A percentile compares a stretch with the other conserved stretches of the same genome.
These are phyloP conservation scores for Pseudoperonospora humuli DNA, from an alignment of 352 stramenopile genomes.

Conservation along the genomic window DNA sequence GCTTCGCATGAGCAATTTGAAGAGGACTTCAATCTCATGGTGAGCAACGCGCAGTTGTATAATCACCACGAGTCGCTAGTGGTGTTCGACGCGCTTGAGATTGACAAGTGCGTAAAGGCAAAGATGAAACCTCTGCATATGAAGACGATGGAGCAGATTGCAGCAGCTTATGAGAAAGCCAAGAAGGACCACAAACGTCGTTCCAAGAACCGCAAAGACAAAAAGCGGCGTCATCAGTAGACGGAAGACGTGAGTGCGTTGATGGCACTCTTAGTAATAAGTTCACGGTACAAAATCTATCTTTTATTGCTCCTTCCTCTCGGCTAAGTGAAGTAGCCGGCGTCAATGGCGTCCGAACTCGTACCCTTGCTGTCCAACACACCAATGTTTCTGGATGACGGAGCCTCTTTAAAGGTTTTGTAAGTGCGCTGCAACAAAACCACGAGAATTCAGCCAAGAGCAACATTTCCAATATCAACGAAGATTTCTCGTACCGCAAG, in stretches of 20 bases:
- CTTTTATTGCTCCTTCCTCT: constrained; percentile 4
- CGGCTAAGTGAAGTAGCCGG: constrained; percentile 78
- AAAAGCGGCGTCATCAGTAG: constrained; percentile 59
- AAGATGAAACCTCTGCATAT: constrained; percentile 65
- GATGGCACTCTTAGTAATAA: constrained; percentile 8
- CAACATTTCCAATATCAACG: too few relatives aligned
- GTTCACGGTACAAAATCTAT: constrained; percentile 36
- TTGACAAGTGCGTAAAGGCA: constrained; percentile 75
- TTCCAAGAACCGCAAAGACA: constrained; percentile 69
- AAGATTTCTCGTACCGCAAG: constrained; percentile 51
- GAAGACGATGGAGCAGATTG: constrained; percentile 54
- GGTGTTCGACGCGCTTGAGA: constrained; percentile 74
- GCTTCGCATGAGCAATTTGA: constrained; percentile 57
- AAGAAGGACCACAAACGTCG: constrained; percentile 74
- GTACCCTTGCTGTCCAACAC: constrained; percentile 60
- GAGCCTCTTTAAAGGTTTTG: constrained; percentile 81
- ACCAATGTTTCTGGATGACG: constrained; percentile 53
- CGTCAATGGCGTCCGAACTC: constrained; percentile 73
- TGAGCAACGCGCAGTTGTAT: constrained; percentile 83
- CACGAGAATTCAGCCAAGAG: not conserved
- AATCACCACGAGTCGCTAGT: constrained; percentile 82
- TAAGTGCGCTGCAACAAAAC: constrained; percentile 46
- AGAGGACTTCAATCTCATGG: constrained; percentile 78
- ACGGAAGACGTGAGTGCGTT: constrained; percentile 11
- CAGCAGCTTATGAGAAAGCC: constrained; percentile 60